Conservation (phyloP, 441 rosid species). For the Brassica balearica region DNA sequence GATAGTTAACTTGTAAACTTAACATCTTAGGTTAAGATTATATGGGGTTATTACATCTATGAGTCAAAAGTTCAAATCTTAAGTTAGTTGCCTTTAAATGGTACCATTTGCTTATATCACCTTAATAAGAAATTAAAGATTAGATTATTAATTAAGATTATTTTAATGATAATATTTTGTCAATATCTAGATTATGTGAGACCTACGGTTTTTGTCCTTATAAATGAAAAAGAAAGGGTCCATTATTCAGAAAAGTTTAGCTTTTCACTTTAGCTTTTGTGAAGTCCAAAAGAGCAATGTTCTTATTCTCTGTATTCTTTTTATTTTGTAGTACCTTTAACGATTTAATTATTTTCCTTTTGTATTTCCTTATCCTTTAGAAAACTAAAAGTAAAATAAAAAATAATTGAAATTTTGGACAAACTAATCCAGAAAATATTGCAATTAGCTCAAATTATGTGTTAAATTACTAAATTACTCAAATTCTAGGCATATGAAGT, state of each 20-base stretch:
- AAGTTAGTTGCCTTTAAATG: not conserved
- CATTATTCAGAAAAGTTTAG: slow-evolving; percentile 10
- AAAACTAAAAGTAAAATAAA: not conserved
- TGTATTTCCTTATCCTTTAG: not conserved
- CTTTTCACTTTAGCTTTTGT: slow-evolving; percentile 29
- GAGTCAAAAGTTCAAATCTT: not conserved
- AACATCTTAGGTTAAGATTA: not conserved
- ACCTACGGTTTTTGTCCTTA: slow-evolving; percentile 34
- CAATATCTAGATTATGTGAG: slow-evolving; percentile 27
- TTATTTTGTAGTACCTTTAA: not conserved
- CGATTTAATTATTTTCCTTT: not conserved
- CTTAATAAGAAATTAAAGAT: not conserved
- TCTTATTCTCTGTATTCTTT: slow-evolving; percentile 8
- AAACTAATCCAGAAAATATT: too few species aligned
- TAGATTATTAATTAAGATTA: not conserved
- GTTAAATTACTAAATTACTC: not conserved
- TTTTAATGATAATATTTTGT: not conserved
- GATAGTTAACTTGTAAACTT: not conserved
- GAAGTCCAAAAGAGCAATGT: slow-evolving; percentile 40
- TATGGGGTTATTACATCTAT: not conserved
- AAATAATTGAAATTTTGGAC: not conserved
- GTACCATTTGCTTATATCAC: not conserved
- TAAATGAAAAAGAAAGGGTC: slow-evolving; percentile 15
- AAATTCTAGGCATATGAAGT: not conserved
- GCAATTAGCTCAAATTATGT: not conserved